These are phyloP conservation scores for Monascus ruber DNA, from an alignment of 2,329 filamentous ascomycete genomes.

Conservation along the genomic window DNA sequence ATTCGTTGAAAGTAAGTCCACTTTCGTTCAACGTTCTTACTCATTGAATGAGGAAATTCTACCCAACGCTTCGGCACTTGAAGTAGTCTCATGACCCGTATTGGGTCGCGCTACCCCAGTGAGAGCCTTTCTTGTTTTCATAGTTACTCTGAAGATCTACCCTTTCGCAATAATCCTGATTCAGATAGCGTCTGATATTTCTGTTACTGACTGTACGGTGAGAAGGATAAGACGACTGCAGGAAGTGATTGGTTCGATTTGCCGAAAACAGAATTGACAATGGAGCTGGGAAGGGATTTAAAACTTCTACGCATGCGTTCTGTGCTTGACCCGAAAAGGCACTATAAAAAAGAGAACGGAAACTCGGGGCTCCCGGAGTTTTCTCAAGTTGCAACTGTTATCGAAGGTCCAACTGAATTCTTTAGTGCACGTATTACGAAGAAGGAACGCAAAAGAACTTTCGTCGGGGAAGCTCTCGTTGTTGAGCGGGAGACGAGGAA, in stretches of 20 bases:
- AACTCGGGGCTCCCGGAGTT: constrained; percentile 66
- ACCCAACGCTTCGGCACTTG: constrained; percentile 54
- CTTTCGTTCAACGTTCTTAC: constrained; percentile 1
- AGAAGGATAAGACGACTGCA: constrained; percentile 51
- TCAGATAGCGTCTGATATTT: constrained; percentile 1
- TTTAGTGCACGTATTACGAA: constrained; percentile 70
- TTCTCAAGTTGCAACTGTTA: constrained; percentile 77
- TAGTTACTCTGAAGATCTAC: constrained; percentile 57
- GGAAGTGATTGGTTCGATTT: constrained; percentile 81
- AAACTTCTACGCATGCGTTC: constrained; percentile 83
- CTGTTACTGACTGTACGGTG: constrained; percentile 5
- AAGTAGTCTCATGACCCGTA: constrained; percentile 65
- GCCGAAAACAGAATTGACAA: constrained; percentile 70
- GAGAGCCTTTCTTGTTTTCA: constrained; percentile 52
- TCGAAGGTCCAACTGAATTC: constrained; percentile 82
- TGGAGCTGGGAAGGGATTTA: constrained; percentile 77
- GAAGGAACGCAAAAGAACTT: constrained; percentile 75
- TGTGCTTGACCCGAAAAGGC: constrained; percentile 75
- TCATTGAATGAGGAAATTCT: constrained; percentile 60
- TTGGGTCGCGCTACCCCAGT: constrained; percentile 66
- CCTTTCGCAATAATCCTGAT: constrained; percentile 19
- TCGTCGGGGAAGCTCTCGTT: constrained; percentile 73
- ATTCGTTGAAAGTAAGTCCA: not conserved
- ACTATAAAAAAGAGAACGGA: constrained; percentile 76
- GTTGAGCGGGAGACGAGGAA: constrained; percentile 54